Evolutionary conservation across 768 basidiomycete genomes (phyloP), one percentile per base, ranked within the genome.

Genomic region (Calocybe indica): DNA sequence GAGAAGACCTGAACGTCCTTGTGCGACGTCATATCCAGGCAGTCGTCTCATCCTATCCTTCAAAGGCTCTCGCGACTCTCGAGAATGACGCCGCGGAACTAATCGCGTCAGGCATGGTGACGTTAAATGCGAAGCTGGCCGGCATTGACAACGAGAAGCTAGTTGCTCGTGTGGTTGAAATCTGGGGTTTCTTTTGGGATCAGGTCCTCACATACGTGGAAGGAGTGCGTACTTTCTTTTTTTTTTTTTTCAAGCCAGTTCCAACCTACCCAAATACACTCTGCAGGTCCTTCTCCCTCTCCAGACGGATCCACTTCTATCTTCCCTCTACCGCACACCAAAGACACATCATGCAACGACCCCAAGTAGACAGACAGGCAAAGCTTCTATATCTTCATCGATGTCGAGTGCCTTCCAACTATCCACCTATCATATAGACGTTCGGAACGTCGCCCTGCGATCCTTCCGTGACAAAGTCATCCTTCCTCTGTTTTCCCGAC

Each of bases 141-240:
- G 82, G 77, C 3, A 69, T 87, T 7, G 86, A 92, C 28, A 92
- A 94, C 37, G 83, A 85, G 35, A 80, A 85, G 58, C 72, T 97
- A 11, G 69, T 94, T 5, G 71, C 71, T 5, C 75, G 90, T 29
- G 75, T 95, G 12, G 88, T 92, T 1, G 92, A 94, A 55, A 74
- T 88, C 12, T 97, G 93, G 92, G 79, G 76, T 10, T 94, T 95
- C 72, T 96, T 96, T 66, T 95, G 89, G 86, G 87, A 87, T 55
- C 83, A 88, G 51, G 83, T 92, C 28, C 69, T 93, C 6, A 86
- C 90, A 6, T 93, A 92, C 59, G 71, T 92, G 32, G 90, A 92
- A 74, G 90, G 88, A 46, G 89, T 92, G 56, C 60, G 83, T 73
- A 7, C 22, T 14, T 3, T 15, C 34, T 11, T 6, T 29, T 15